Conservation (phyloP, 805 yeast species). For the Wickerhamomyces chaumierensis region DNA sequence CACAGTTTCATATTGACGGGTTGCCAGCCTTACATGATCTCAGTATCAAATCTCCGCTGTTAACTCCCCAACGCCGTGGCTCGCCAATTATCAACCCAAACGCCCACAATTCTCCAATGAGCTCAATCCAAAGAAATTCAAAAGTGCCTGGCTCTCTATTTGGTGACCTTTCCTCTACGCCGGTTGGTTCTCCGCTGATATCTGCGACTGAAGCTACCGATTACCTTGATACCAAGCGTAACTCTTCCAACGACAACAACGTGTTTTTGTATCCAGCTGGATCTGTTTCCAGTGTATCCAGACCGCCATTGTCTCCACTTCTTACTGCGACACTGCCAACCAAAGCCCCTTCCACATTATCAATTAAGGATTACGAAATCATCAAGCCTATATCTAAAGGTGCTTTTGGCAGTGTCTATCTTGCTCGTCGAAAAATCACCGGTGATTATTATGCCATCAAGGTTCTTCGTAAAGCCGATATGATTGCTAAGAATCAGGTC, state of each 20-base stretch:
- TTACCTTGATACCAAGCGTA: constrained; percentile 17
- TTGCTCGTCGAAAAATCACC: constrained; percentile 72
- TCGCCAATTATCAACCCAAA: constrained; percentile 14
- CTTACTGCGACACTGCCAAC: constrained; percentile 51
- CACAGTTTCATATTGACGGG: not conserved
- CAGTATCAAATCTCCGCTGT: constrained; percentile 19
- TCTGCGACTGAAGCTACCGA: constrained; percentile 31
- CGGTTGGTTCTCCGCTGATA: constrained; percentile 48
- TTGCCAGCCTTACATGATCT: constrained; percentile 15
- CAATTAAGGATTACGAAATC: constrained; percentile 80
- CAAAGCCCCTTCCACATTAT: constrained; percentile 42
- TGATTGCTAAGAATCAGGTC: constrained; percentile 95
- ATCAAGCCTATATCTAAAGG: constrained; percentile 92
- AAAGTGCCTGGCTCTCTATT: constrained; percentile 7
- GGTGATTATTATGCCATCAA: constrained; percentile 96
- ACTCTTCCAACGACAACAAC: constrained; percentile 1
- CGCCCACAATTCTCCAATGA: constrained; percentile 35
- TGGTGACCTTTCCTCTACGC: constrained; percentile 25
- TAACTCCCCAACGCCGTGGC: constrained; percentile 20
- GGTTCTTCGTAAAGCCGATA: constrained; percentile 82
- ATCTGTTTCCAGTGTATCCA: constrained; percentile 19
- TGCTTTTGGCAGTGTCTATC: constrained; percentile 91
- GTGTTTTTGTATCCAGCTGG: constrained; percentile 19
- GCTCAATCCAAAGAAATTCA: constrained; percentile 49
- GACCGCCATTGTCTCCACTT: constrained; percentile 73